These are phyloP conservation scores for Yamadazyma dendronema DNA, from an alignment of 1,139 yeast genomes.

Conservation along the genomic window DNA sequence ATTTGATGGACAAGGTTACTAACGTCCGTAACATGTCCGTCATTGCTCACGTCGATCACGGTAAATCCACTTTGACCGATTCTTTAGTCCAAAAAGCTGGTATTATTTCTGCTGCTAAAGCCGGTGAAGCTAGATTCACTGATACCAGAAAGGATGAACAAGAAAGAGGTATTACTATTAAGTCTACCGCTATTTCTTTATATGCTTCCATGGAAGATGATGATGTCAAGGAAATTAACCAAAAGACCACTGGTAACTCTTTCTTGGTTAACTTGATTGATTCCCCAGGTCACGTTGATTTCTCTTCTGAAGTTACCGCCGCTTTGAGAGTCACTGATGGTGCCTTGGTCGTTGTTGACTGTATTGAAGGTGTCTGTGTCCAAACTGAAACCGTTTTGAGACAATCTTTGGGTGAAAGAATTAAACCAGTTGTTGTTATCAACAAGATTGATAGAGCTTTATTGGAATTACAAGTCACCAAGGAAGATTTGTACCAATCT, in stretches of 20 bases:
- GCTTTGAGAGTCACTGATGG: conserved; percentile 99
- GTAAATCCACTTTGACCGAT: conserved; percentile 98
- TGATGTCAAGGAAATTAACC: conserved; percentile 91
- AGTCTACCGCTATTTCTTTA: conserved; percentile 97
- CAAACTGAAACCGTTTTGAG: conserved; percentile 99
- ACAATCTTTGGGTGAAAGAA: conserved; percentile 99
- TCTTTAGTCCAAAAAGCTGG: conserved; percentile 99
- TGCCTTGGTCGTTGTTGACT: conserved; percentile 99
- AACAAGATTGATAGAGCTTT: conserved; percentile 99
- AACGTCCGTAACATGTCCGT: conserved; percentile 99
- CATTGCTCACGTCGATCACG: conserved; percentile 99
- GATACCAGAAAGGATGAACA: conserved; percentile 99
- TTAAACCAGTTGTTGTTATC: conserved; percentile 96
- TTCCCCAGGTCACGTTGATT: conserved; percentile 99
- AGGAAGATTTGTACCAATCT: conserved; percentile 98
- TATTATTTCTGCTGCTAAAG: conserved; percentile 99
- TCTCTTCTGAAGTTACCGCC: conserved; percentile 99
- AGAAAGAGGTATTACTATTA: conserved; percentile 99
- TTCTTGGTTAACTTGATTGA: conserved; percentile 98
- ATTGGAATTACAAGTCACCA: conserved; percentile 97
- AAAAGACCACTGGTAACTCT: conserved; percentile 91
- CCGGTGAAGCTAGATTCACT: conserved; percentile 99
- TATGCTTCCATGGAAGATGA: conserved; percentile 88
- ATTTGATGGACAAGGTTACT: conserved; percentile 98
- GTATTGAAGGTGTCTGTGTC: conserved; percentile 99